Evolutionary conservation across 768 basidiomycete species (phyloP).

Genomic region (Rubroboletus satanas): DNA sequence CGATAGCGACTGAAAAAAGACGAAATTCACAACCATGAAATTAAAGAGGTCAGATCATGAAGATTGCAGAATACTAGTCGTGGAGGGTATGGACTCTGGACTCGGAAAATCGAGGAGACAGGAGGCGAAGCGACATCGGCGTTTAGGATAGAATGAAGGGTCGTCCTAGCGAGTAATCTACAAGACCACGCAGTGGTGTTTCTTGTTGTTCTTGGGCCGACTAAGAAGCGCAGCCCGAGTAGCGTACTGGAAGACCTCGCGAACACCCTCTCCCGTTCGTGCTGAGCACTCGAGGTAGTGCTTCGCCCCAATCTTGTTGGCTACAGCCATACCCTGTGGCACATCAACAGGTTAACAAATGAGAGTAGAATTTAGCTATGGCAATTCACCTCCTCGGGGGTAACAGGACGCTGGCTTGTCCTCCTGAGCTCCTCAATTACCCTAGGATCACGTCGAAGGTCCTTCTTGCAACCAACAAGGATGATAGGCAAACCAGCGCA

Average conservation of each 20-base stretch:
- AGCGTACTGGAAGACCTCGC: conserved; percentile 98
- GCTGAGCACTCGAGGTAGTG: conserved; percentile 98
- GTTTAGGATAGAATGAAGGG: conserved; percentile 18
- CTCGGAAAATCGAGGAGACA: conserved; percentile 14
- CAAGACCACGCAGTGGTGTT: conserved; percentile 42
- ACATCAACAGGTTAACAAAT: background rate
- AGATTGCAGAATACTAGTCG: conserved; percentile 37
- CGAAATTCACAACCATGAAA: conserved; percentile 16
- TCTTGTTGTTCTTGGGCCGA: conserved; percentile 45
- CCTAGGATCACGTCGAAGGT: conserved; percentile 88
- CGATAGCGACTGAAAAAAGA: background rate
- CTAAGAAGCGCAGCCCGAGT: conserved; percentile 85
- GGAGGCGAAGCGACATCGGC: conserved; percentile 19
- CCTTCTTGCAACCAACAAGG: conserved; percentile 99
- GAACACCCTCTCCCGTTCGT: conserved; percentile 93
- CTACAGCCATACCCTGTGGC: conserved; percentile 83
- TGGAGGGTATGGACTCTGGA: conserved; percentile 36
- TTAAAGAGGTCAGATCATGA: conserved; percentile 34
- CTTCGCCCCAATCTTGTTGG: conserved; percentile 94
- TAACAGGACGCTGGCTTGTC: conserved; percentile 92
- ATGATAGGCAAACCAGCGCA: conserved; percentile 93
- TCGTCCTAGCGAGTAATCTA: conserved; percentile 33
- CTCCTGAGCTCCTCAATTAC: conserved; percentile 93
- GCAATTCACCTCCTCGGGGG: conserved; percentile 76
- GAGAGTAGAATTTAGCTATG: background rate